phyloP scores from a whole-genome alignment of 2,329 filamentous ascomycete genomes.

The Diaporthe batatas region DNA sequence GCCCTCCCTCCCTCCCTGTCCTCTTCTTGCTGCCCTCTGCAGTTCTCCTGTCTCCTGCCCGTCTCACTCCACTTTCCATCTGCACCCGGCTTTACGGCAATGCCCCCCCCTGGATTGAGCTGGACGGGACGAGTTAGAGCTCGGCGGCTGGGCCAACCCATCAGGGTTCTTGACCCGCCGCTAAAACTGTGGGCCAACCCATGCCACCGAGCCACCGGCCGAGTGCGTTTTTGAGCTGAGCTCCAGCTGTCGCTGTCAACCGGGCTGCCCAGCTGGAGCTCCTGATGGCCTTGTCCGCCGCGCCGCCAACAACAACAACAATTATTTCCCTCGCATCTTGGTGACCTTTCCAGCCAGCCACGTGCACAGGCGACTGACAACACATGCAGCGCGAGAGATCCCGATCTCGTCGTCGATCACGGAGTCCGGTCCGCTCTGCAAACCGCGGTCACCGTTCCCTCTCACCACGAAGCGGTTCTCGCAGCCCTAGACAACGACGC shows the following conservation, averaged over 20 bases:
- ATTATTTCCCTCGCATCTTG: background rate
- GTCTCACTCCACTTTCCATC: background rate
- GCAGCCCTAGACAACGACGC: conserved; percentile 74
- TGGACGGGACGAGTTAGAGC: background rate
- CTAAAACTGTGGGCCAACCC: conserved; percentile 26
- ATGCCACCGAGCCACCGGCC: conserved; percentile 24
- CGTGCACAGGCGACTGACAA: conserved; percentile 49
- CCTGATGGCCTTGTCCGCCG: background rate
- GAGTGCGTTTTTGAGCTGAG: conserved; percentile 13
- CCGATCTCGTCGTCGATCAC: conserved; percentile 85
- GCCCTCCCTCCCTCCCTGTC: conserved; percentile 9
- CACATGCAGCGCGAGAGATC: conserved; percentile 81
- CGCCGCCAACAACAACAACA: conserved; percentile 4
- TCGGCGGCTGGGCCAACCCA: conserved; percentile 15
- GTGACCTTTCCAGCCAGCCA: background rate
- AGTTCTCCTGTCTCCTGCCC: background rate
- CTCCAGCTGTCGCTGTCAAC: conserved; percentile 8
- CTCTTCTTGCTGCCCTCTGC: conserved; percentile 9
- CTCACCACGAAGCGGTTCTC: conserved; percentile 43
- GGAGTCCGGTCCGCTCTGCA: conserved; percentile 79
- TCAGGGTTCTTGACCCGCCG: conserved; percentile 37
- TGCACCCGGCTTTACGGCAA: background rate
- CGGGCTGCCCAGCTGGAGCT: background rate
- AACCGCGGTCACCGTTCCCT: conserved; percentile 81
- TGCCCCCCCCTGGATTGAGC: background rate